phyloP scores from a whole-genome alignment of 2,329 filamentous ascomycete species.

The Aspergillus nomiae region DNA sequence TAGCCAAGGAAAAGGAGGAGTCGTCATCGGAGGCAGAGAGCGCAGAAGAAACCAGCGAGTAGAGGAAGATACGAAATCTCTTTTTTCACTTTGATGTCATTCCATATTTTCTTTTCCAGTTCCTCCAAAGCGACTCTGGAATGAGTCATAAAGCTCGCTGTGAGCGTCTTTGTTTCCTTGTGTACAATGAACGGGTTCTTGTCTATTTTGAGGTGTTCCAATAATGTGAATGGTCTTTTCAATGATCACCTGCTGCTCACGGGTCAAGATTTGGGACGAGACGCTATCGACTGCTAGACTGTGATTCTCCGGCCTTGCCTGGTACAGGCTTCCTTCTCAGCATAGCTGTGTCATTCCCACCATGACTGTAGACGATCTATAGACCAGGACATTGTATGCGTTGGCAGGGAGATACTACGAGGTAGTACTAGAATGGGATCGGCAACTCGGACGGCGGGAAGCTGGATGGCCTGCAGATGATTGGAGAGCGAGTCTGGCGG shows the following conservation, averaged over 20 bases:
- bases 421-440: neutral
- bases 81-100: neutral
- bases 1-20: slow-evolving; percentile 38
- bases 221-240: neutral
- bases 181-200: slow-evolving; percentile 21
- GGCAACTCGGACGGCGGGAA: neutral
- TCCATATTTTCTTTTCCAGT: neutral
- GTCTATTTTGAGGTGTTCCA: neutral
- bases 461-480: neutral
- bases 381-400: neutral
- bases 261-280: neutral
- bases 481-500: neutral
- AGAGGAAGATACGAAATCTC: slow-evolving; percentile 6
- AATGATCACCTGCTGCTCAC: neutral
- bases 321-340: neutral
- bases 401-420: neutral
- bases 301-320: neutral
- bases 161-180: slow-evolving; percentile 12
- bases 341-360: neutral
- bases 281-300: neutral
- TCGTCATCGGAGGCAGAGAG: slow-evolving; percentile 11
- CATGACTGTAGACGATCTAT: neutral
- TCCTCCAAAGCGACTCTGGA: neutral
- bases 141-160: slow-evolving; percentile 4
- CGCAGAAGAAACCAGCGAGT: slow-evolving; percentile 18